These are phyloP conservation scores for Chaetomium tenue DNA, from an alignment of 495 filamentous ascomycete genomes.

Conservation along the genomic window DNA sequence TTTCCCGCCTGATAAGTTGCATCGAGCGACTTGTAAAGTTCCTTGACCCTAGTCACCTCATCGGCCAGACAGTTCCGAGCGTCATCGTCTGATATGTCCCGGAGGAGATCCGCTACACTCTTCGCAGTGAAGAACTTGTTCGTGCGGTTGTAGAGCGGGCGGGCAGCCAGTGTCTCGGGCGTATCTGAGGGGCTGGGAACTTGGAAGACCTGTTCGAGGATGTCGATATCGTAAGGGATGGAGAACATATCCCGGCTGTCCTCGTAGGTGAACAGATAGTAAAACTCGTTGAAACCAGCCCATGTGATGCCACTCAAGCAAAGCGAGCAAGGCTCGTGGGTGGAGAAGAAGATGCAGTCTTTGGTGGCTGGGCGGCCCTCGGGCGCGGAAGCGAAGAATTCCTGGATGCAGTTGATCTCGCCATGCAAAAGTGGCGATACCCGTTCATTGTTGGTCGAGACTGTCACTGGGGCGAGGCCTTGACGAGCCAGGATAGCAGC, in stretches of 20 bases:
- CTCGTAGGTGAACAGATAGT: conserved; percentile 48
- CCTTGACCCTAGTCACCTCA: conserved; percentile 40
- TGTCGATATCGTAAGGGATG: conserved; percentile 46
- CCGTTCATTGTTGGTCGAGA: conserved; percentile 43
- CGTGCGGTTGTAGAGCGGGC: conserved; percentile 40
- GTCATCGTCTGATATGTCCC: conserved; percentile 29
- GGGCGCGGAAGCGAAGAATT: conserved; percentile 37
- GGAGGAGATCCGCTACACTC: conserved; percentile 37
- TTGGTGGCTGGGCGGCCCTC: conserved; percentile 30
- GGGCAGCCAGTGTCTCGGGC: conserved; percentile 24
- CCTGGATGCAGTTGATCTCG: conserved; percentile 49
- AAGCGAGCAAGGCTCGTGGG: conserved; percentile 46
- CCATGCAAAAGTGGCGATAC: conserved; percentile 42
- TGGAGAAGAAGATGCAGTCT: conserved; percentile 45
- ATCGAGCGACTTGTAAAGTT: conserved; percentile 37
- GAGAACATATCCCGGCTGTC: conserved; percentile 42
- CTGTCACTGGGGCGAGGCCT: conserved; percentile 31
- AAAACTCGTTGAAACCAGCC: conserved; percentile 46
- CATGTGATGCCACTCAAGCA: conserved; percentile 46
- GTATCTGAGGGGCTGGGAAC: conserved; percentile 34
- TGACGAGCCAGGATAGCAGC: conserved; percentile 39
- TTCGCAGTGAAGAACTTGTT: conserved; percentile 46
- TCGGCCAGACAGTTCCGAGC: conserved; percentile 26
- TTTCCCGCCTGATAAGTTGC: conserved; percentile 42
- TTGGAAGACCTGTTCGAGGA: conserved; percentile 43